A percentile compares a stretch with the other conserved stretches of the same genome.
Conservation (phyloP, 495 filamentous ascomycete species). For the Neurospora sp. region DNA sequence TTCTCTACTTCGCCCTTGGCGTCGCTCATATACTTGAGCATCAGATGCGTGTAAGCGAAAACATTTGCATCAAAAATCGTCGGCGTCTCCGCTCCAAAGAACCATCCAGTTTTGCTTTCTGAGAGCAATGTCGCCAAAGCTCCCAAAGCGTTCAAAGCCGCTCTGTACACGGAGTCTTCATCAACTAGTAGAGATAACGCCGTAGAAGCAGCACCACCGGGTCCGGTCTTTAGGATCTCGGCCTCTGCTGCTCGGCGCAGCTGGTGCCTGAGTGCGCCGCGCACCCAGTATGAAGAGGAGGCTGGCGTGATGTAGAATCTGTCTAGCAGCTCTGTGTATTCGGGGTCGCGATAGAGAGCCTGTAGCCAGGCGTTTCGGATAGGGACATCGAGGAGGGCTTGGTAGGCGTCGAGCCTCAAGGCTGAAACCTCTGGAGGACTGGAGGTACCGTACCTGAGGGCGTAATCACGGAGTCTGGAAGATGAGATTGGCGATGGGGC, state of each 20-base stretch:
- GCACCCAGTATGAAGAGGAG: slow-evolving; percentile 53
- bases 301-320: slow-evolving; percentile 58
- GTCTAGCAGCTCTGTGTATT: slow-evolving; percentile 52
- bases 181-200: slow-evolving; percentile 33
- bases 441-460: slow-evolving; percentile 25
- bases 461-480: slow-evolving; percentile 60
- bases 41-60: slow-evolving; percentile 82
- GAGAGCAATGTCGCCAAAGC: slow-evolving; percentile 65
- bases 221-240: slow-evolving; percentile 57
- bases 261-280: slow-evolving; percentile 48
- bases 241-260: slow-evolving; percentile 59
- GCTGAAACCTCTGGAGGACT: not conserved
- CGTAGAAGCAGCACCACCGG: slow-evolving; percentile 4
- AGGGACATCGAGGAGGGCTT: slow-evolving; percentile 65
- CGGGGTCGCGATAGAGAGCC: slow-evolving; percentile 61
- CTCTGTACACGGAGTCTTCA: slow-evolving; percentile 50
- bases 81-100: slow-evolving; percentile 37
- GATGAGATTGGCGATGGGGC: slow-evolving; percentile 46
- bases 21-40: slow-evolving; percentile 33
- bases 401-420: slow-evolving; percentile 62
- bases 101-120: slow-evolving; percentile 36
- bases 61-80: slow-evolving; percentile 76
- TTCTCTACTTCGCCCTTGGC: not conserved
- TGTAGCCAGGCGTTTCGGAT: slow-evolving; percentile 86
- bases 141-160: slow-evolving; percentile 60